A percentile compares a stretch with the other conserved stretches of the same genome.
These are phyloP conservation scores for Sphagnum fallax DNA, from an alignment of 228 moss, liverwort and hornwort genomes.

Conservation along the genomic window DNA sequence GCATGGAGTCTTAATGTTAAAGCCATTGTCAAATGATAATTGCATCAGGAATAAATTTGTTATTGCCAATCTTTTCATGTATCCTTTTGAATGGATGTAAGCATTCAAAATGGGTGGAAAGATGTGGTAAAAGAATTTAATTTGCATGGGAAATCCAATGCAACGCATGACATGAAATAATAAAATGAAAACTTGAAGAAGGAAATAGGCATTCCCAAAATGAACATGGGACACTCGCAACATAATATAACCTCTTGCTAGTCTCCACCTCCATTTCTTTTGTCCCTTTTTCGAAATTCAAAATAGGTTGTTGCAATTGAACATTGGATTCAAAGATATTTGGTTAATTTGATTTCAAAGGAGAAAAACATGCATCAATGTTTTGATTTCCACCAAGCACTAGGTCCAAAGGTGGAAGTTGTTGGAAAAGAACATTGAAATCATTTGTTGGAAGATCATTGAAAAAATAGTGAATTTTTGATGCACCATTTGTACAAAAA, in stretches of 20 bases:
- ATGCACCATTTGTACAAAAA: conserved; percentile 1
- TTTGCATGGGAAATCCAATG: conserved; percentile 46
- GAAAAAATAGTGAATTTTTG: conserved; percentile 36
- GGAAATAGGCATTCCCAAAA: conserved; percentile 31
- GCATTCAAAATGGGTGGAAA: too few relatives aligned
- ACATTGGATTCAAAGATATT: too few relatives aligned
- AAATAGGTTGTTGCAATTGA: too few relatives aligned
- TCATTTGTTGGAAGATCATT: conserved; percentile 32
- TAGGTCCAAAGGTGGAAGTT: background rate
- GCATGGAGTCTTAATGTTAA: too few relatives aligned
- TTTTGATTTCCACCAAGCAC: background rate
- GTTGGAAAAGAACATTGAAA: conserved; percentile 27
- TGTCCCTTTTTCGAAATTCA: too few relatives aligned
- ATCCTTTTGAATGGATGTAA: too few relatives aligned
- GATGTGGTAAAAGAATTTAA: too few relatives aligned
- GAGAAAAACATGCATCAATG: background rate
- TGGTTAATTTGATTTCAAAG: too few relatives aligned
- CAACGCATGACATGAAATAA: conserved; percentile 30
- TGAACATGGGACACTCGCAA: conserved; percentile 33
- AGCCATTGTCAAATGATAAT: too few relatives aligned
- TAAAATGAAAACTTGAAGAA: conserved; percentile 14
- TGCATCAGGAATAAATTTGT: too few relatives aligned
- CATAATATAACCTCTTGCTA: conserved; percentile 10
- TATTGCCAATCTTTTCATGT: too few relatives aligned
- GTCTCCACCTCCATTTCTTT: background rate